Evolutionary conservation across 192 early-diverging fungal genomes (phyloP).

Genomic region (Backusella luteola): DNA sequence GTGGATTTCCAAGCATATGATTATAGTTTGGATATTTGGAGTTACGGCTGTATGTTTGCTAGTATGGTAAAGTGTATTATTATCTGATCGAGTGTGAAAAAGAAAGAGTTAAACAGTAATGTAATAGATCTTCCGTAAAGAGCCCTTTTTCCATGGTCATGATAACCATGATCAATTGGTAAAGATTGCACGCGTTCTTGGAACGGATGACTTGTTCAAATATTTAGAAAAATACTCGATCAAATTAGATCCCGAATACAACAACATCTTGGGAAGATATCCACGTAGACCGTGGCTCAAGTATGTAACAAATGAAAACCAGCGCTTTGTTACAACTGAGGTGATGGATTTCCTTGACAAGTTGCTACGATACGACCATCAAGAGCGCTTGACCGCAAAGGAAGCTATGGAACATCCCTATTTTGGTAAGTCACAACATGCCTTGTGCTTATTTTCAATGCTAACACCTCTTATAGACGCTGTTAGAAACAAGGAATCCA

Average conservation of each 20-base stretch:
- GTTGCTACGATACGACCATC: constrained; percentile 90
- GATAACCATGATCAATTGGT: constrained; percentile 99
- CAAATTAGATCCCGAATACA: constrained; percentile 85
- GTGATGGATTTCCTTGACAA: constrained; percentile 90
- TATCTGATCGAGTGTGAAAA: no score
- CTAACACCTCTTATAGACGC: neutral
- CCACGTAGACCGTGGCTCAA: constrained; percentile 84
- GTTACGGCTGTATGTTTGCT: constrained; percentile 99
- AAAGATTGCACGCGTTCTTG: constrained; percentile 96
- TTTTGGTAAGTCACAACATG: constrained; percentile 39
- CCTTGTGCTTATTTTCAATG: neutral
- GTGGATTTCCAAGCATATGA: constrained; percentile 99
- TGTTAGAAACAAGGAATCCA: neutral
- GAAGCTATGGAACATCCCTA: constrained; percentile 91
- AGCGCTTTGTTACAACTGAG: constrained; percentile 76
- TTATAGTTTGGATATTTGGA: constrained; percentile 99
- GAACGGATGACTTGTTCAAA: constrained; percentile 90
- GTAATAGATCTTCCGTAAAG: constrained; percentile 93
- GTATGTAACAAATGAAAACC: constrained; percentile 85
- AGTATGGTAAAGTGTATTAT: constrained; percentile 73
- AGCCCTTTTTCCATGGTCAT: constrained; percentile 99
- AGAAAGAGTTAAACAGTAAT: neutral
- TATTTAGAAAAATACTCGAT: constrained; percentile 97
- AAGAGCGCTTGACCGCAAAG: constrained; percentile 81
- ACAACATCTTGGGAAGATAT: constrained; percentile 84